Percentiles rank a stretch among this genome's conserved stretches.
Evolutionary conservation across 129 eudicot genomes (phyloP).

Genomic region (Arctium lappa): DNA sequence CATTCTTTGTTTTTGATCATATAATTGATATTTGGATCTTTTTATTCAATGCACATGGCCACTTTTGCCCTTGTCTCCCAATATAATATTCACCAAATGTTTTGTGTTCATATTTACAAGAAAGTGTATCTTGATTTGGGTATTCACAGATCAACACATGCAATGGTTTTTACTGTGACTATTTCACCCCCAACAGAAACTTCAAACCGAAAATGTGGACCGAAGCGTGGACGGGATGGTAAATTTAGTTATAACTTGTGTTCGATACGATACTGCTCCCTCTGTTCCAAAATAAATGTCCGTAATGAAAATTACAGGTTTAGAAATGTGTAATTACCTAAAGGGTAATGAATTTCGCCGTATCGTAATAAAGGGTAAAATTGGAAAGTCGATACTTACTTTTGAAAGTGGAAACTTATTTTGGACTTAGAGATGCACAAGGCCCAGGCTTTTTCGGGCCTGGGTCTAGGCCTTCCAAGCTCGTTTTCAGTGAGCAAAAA

Average conservation of each 20-base stretch:
- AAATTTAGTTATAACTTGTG: slow-evolving; percentile 14
- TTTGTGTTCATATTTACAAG: slow-evolving; percentile 9
- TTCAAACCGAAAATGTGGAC: slow-evolving; percentile 99
- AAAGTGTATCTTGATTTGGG: slow-evolving; percentile 18
- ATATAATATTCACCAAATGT: slow-evolving; percentile 18
- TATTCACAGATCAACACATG: slow-evolving; percentile 84
- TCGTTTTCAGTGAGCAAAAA: no score
- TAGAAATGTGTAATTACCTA: not conserved
- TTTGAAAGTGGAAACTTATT: not conserved
- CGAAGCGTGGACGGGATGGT: slow-evolving; percentile 99
- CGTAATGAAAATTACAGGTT: not conserved
- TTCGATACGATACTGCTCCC: not conserved
- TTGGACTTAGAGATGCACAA: not conserved
- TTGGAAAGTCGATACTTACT: not conserved
- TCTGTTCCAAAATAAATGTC: not conserved
- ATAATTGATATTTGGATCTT: slow-evolving; percentile 15
- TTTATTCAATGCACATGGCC: slow-evolving; percentile 55
- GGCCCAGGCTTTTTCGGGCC: not conserved
- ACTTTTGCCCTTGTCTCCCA: slow-evolving; percentile 21
- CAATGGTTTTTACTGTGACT: slow-evolving; percentile 98
- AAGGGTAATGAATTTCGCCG: not conserved
- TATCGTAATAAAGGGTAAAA: not conserved
- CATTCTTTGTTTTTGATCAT: slow-evolving; percentile 26
- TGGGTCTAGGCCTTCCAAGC: no score
- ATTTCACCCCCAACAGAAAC: slow-evolving; percentile 85